These are phyloP conservation scores for Neofusicoccum umdonicola DNA, from an alignment of 2,329 filamentous ascomycete species.

Conservation along the genomic window DNA sequence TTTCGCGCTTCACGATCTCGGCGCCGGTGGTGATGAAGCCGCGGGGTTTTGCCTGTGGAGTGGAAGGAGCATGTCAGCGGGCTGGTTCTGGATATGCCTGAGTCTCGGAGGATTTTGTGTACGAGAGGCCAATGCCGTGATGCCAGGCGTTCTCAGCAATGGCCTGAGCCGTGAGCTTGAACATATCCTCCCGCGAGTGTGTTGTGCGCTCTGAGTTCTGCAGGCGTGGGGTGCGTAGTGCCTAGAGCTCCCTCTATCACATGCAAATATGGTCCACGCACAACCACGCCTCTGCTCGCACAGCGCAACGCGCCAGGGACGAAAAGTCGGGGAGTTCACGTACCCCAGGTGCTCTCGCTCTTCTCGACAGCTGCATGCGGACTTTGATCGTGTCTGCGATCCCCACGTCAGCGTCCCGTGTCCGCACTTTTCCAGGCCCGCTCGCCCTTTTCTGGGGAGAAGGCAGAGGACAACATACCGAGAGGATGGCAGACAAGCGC, in stretches of 20 bases:
- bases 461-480: slow-evolving; percentile 52
- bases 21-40: slow-evolving; percentile 84
- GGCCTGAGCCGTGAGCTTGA: too few species aligned
- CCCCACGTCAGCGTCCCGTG: slow-evolving; percentile 22
- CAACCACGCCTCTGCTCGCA: background rate
- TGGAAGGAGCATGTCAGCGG: background rate
- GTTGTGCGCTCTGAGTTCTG: too few species aligned
- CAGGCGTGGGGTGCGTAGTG: too few species aligned
- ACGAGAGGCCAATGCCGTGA: too few species aligned
- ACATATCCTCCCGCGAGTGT: background rate
- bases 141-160: background rate
- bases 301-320: background rate
- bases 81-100: background rate
- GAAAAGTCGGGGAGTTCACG: slow-evolving; percentile 27
- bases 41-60: slow-evolving; percentile 63
- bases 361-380: slow-evolving; percentile 94
- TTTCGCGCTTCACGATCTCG: slow-evolving; percentile 87
- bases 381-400: slow-evolving; percentile 94
- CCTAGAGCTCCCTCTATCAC: background rate
- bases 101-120: too few species aligned
- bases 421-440: too few species aligned
- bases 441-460: background rate
- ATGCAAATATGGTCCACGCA: background rate
- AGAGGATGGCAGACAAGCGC: slow-evolving; percentile 93
- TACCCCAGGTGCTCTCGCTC: slow-evolving; percentile 77